A percentile compares a stretch with the other conserved stretches of the same genome.
phyloP scores from a whole-genome alignment of 805 yeast species.

The Yarrowia bubula region DNA sequence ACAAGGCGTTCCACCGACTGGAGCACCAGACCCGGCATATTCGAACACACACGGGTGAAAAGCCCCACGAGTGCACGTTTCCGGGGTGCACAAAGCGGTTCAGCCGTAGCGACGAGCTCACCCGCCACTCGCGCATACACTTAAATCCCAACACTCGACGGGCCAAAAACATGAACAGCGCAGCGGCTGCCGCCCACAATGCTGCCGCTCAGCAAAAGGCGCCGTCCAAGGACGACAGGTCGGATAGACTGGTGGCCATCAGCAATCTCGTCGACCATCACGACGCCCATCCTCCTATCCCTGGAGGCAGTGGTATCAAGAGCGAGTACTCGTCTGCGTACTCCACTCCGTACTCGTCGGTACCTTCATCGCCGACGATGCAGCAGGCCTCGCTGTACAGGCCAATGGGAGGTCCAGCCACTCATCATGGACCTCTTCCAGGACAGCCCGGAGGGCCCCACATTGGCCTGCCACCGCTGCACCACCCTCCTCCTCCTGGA shows the following conservation, averaged over 20 bases:
- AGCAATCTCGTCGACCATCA: constrained; percentile 24
- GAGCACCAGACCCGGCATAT: constrained; percentile 92
- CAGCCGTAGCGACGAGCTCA: constrained; percentile 78
- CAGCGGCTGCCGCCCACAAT: constrained; percentile 29
- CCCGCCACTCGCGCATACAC: constrained; percentile 82
- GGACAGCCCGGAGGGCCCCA: constrained; percentile 28
- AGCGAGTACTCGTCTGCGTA: constrained; percentile 32
- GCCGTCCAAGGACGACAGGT: constrained; percentile 5
- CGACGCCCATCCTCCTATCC: constrained; percentile 30
- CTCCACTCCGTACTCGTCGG: constrained; percentile 33
- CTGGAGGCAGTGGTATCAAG: constrained; percentile 30
- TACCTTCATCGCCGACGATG: constrained; percentile 34
- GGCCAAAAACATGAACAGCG: constrained; percentile 27
- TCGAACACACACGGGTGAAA: constrained; percentile 90
- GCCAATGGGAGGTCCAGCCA: not conserved
- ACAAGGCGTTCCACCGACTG: constrained; percentile 79
- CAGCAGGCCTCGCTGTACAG: constrained; percentile 27
- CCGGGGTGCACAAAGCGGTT: constrained; percentile 84
- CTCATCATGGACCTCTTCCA: constrained; percentile 4
- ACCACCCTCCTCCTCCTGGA: constrained; percentile 19
- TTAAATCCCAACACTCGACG: constrained; percentile 43
- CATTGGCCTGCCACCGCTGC: constrained; percentile 31
- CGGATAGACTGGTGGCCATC: constrained; percentile 14
- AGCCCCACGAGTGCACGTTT: constrained; percentile 80
- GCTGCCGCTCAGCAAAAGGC: constrained; percentile 24